Evolutionary conservation across 371 early-diverging fungal species (phyloP), one percentile per base, ranked within the genome.

Genomic region (Mucor irregularis): DNA sequence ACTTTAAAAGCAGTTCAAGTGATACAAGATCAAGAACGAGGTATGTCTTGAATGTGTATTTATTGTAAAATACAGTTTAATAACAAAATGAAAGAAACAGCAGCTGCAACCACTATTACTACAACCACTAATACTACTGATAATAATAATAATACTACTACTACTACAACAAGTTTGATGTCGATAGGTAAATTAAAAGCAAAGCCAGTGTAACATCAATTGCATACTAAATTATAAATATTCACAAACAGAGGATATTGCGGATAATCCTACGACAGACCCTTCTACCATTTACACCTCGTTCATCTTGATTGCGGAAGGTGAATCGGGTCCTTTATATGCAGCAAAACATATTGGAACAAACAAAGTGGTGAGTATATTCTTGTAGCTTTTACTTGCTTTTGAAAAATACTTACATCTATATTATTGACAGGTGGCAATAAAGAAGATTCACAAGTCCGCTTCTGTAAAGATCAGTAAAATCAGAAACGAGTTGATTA

Each of bases 321-420:
- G 90, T 21, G 91, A 91, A 56, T 89, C 86, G 3, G 91, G 91
- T 16, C 84, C 85, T 22, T 75, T 90, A 71, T 87, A 76, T 66
- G 73, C 81, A 22, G 85, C 84, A 31, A 83, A 78, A 34, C 78
- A 85, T 24, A 68, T 67, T 9, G 46, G 78, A 19, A 81, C 85
- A 0, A 71, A 78, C 34, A 53, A 62, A 33, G 53, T 55, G 21
- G 42, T 42, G 24, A 9, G 64, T 64, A 61, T 5, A 43, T 48
- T n/a, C 10, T 38, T 33, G 19, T 17, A 34, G n/a, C 38, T 26
- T 58, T 75, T 57, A n/a, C n/a, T n/a, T n/a, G n/a, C n/a, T n/a
- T n/a, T n/a, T n/a, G n/a, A n/a, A n/a, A n/a, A n/a, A n/a, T n/a
- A n/a, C n/a, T n/a, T n/a, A n/a, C n/a, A n/a, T n/a, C n/a, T n/a